These are phyloP conservation scores for Ogataea trehaloabstinens DNA, from an alignment of 805 yeast species.

Conservation along the genomic window DNA sequence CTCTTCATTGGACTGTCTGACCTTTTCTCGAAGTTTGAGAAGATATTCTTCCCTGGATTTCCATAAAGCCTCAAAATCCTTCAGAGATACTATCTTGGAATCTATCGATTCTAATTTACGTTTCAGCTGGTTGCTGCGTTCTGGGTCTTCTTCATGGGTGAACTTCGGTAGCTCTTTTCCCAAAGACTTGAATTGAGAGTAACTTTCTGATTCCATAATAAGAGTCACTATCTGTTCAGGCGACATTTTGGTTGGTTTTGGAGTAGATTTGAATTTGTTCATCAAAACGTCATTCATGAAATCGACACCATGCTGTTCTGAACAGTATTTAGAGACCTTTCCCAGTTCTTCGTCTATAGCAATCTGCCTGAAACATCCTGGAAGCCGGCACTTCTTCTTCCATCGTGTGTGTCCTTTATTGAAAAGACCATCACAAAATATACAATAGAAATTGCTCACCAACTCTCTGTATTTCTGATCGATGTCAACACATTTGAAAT, in stretches of 20 bases:
- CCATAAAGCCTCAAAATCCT: slow-evolving; percentile 12
- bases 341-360: slow-evolving; percentile 22
- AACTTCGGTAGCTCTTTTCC: slow-evolving; percentile 45
- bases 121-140: slow-evolving; percentile 4
- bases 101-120: slow-evolving; percentile 21
- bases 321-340: slow-evolving; percentile 66
- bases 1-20: slow-evolving; percentile 38
- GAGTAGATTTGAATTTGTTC: slow-evolving; percentile 11
- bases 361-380: slow-evolving; percentile 56
- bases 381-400: slow-evolving; percentile 73
- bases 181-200: slow-evolving; percentile 25
- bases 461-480: slow-evolving; percentile 49
- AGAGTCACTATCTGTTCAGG: slow-evolving; percentile 15
- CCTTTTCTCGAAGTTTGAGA: slow-evolving; percentile 34
- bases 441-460: slow-evolving; percentile 68
- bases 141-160: slow-evolving; percentile 11
- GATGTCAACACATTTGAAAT: slow-evolving; percentile 72
- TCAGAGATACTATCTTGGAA: slow-evolving; percentile 16
- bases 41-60: slow-evolving; percentile 25
- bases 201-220: slow-evolving; percentile 13
- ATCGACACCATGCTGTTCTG: slow-evolving; percentile 62
- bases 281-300: slow-evolving; percentile 37
- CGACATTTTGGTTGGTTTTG: slow-evolving; percentile 9
- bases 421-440: slow-evolving; percentile 55
- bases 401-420: slow-evolving; percentile 56